phyloP scores from a whole-genome alignment of 2,329 filamentous ascomycete species.

The Xylaria sp. region DNA sequence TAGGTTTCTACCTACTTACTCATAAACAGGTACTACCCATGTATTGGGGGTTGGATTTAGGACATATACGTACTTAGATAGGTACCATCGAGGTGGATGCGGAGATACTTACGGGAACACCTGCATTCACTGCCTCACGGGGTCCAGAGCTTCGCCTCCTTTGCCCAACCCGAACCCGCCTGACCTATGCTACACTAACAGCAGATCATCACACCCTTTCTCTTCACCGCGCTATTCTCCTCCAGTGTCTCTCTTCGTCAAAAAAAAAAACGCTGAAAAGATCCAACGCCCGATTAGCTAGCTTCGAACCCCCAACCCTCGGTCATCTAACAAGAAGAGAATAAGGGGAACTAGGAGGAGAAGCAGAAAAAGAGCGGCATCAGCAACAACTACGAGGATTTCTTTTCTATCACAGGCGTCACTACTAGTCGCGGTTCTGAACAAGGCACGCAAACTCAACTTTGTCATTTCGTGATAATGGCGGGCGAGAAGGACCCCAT shows the following conservation, averaged over 20 bases:
- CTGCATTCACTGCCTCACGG: background rate
- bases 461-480: slow-evolving; percentile 29
- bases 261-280: too few relatives aligned
- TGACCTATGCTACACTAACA: background rate
- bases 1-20: background rate
- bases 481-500: slow-evolving; percentile 65
- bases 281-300: too few relatives aligned
- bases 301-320: too few relatives aligned
- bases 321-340: too few relatives aligned
- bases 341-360: too few relatives aligned
- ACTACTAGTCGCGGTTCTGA: background rate
- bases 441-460: background rate
- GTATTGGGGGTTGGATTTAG: too few relatives aligned
- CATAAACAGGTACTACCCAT: background rate
- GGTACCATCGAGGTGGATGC: background rate
- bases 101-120: background rate
- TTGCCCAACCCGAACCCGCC: background rate
- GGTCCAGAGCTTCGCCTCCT: slow-evolving; percentile 10
- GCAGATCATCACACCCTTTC: background rate
- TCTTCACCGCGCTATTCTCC: background rate
- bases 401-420: too few relatives aligned
- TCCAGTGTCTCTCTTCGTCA: background rate
- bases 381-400: background rate
- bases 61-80: background rate
- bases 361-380: too few relatives aligned